These are phyloP conservation scores for Umbelopsis vinacea DNA, from an alignment of 192 early-diverging fungal genomes.

Conservation along the genomic window DNA sequence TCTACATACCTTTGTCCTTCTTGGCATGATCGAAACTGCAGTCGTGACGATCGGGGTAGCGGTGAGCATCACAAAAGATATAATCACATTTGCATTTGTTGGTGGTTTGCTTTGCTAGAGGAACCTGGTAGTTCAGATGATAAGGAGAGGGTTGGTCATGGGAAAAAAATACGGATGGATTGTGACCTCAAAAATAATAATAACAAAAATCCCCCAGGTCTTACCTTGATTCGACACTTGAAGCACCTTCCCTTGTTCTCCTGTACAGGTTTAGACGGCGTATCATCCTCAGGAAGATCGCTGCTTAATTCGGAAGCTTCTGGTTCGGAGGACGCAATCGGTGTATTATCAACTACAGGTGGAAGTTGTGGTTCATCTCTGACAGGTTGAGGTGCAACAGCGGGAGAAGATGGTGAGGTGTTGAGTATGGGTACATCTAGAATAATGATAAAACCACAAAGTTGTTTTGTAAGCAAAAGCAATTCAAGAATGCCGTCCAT, in stretches of 20 bases:
- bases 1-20: conserved; percentile 61
- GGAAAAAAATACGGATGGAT: conserved; percentile 3
- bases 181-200: neutral
- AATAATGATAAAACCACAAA: neutral
- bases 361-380: neutral
- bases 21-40: conserved; percentile 80
- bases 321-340: conserved; percentile 6
- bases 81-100: conserved; percentile 82
- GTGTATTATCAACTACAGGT: conserved; percentile 14
- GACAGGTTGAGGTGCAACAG: neutral
- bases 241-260: conserved; percentile 75
- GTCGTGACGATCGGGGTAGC: conserved; percentile 71
- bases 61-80: conserved; percentile 80
- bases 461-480: neutral
- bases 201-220: neutral
- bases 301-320: conserved; percentile 33
- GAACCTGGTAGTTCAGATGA: conserved; percentile 49
- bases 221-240: conserved; percentile 66
- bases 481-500: neutral
- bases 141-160: conserved; percentile 4
- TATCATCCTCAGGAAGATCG: conserved; percentile 36
- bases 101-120: conserved; percentile 75
- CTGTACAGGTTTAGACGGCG: conserved; percentile 54
- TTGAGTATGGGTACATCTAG: neutral
- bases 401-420: neutral